These are phyloP conservation scores for Naganishia antarctica DNA, from an alignment of 768 basidiomycete genomes.

Conservation along the genomic window DNA sequence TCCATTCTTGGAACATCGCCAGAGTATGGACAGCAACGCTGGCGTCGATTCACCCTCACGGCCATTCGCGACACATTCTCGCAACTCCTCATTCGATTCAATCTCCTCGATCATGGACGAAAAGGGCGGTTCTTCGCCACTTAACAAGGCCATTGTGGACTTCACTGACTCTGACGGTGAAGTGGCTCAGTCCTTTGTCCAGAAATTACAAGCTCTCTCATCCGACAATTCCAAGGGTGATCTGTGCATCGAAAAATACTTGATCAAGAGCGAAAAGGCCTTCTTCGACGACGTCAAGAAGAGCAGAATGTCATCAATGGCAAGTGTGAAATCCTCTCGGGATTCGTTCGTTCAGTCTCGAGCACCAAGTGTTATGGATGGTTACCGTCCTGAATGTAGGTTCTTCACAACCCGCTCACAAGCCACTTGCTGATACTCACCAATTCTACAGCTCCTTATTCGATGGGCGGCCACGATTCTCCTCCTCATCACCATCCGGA, in stretches of 20 bases:
- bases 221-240: slow-evolving; percentile 86
- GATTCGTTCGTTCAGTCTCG: slow-evolving; percentile 46
- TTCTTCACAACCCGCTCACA: slow-evolving; percentile 26
- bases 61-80: slow-evolving; percentile 76
- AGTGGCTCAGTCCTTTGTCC: slow-evolving; percentile 81
- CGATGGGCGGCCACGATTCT: slow-evolving; percentile 43
- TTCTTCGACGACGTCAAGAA: slow-evolving; percentile 87
- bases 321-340: slow-evolving; percentile 41
- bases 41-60: slow-evolving; percentile 56
- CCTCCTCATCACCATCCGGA: slow-evolving; percentile 24
- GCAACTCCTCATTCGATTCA: slow-evolving; percentile 79
- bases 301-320: slow-evolving; percentile 67
- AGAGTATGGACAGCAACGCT: slow-evolving; percentile 37
- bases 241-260: slow-evolving; percentile 82
- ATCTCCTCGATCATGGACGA: slow-evolving; percentile 88
- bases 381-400: slow-evolving; percentile 67
- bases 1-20: slow-evolving; percentile 66
- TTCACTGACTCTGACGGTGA: slow-evolving; percentile 93
- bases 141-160: slow-evolving; percentile 88
- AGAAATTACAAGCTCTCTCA: slow-evolving; percentile 69
- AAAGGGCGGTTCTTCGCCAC: slow-evolving; percentile 72
- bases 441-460: slow-evolving; percentile 29
- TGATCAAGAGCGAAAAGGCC: slow-evolving; percentile 83
- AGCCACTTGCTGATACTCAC: slow-evolving; percentile 25
- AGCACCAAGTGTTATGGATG: slow-evolving; percentile 46